phyloP scores from a whole-genome alignment of 768 basidiomycete species.

The Boletus subcaerulescens region DNA sequence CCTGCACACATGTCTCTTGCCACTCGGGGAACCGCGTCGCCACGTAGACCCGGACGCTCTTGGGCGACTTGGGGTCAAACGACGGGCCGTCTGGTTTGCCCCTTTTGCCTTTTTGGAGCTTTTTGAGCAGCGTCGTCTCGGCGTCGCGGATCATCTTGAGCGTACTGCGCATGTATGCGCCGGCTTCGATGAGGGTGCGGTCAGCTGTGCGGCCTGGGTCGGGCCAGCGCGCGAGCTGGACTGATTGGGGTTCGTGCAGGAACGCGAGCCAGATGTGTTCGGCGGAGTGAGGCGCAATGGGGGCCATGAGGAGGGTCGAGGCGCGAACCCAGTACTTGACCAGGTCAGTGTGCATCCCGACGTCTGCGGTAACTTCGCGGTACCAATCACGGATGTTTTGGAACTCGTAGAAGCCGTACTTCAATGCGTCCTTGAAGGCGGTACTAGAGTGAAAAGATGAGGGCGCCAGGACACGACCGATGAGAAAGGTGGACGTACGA shows the following conservation, averaged over 20 bases:
- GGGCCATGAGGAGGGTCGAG: conserved; percentile 77
- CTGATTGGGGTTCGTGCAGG: conserved; percentile 67
- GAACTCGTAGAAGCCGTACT: conserved; percentile 94
- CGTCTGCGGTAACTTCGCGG: conserved; percentile 83
- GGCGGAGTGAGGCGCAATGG: conserved; percentile 91
- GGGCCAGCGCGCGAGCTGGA: conserved; percentile 87
- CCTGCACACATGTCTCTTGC: conserved; percentile 82
- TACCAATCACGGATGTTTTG: conserved; percentile 94
- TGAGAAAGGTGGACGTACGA: conserved; percentile 51
- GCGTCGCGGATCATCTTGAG: conserved; percentile 90
- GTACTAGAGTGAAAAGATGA: conserved; percentile 48
- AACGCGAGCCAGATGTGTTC: conserved; percentile 85
- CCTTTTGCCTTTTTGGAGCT: conserved; percentile 75
- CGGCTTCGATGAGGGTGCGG: conserved; percentile 64
- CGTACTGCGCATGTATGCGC: conserved; percentile 84
- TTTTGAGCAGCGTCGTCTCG: conserved; percentile 75
- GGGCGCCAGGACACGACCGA: not conserved
- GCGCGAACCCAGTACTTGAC: conserved; percentile 81
- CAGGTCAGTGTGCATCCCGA: conserved; percentile 90
- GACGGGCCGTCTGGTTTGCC: conserved; percentile 40
- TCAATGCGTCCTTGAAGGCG: conserved; percentile 93
- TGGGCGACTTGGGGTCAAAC: conserved; percentile 85
- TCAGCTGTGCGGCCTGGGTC: conserved; percentile 59
- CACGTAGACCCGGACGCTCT: conserved; percentile 85
- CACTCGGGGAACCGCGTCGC: conserved; percentile 90